Conservation (phyloP, 129 eudicot species). For the Sambucus nigra region DNA sequence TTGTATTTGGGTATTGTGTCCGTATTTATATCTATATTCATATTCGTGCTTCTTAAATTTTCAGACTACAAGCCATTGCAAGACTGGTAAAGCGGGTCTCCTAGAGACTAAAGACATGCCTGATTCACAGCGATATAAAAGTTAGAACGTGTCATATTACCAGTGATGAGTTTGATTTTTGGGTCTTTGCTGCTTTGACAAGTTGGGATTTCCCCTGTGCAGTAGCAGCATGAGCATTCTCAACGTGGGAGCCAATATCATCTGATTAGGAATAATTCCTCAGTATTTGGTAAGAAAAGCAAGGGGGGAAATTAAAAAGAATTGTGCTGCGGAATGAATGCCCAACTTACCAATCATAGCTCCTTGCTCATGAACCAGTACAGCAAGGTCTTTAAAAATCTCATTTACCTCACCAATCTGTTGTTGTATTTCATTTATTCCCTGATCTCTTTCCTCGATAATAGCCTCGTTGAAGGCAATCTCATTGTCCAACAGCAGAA, state of each 20-base stretch:
- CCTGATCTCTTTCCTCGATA: slow-evolving; percentile 80
- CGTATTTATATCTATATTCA: no score
- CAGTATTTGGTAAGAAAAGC: not conserved
- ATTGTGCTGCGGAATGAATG: not conserved
- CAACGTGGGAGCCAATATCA: slow-evolving; percentile 78
- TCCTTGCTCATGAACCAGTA: slow-evolving; percentile 83
- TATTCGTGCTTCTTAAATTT: no score
- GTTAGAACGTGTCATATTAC: slow-evolving; percentile 25
- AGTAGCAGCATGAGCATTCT: slow-evolving; percentile 82
- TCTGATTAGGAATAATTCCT: slow-evolving; percentile 42
- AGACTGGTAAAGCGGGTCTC: not conserved
- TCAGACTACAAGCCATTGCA: not conserved
- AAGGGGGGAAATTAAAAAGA: slow-evolving; percentile 1
- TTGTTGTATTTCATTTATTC: slow-evolving; percentile 54
- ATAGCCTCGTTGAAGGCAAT: slow-evolving; percentile 65
- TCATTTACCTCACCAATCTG: slow-evolving; percentile 65
- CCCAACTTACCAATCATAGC: slow-evolving; percentile 59
- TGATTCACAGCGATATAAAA: not conserved
- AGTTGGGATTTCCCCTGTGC: slow-evolving; percentile 83
- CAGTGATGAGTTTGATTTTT: slow-evolving; percentile 84
- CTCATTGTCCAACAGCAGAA: slow-evolving; percentile 64
- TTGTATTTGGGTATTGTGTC: no score
- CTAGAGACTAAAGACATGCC: not conserved
- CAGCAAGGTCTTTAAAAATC: slow-evolving; percentile 61
- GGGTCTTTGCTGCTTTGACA: slow-evolving; percentile 73